Evolutionary conservation across 345 rosid species (phyloP), one percentile per base, ranked within the genome.

Genomic region (Arabidopsis thaliana): DNA sequence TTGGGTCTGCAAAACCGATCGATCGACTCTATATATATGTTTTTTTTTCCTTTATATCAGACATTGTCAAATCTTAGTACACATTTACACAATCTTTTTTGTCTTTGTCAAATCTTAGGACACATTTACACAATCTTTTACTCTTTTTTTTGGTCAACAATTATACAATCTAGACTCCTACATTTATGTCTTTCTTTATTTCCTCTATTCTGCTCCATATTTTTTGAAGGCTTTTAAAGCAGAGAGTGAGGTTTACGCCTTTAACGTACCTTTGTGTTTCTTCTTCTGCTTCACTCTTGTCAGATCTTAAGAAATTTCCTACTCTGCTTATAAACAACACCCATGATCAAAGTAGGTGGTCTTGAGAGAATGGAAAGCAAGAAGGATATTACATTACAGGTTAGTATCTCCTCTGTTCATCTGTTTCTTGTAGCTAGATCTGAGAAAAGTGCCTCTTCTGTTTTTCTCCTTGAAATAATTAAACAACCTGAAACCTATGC

Each of bases 201-300:
- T 66, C 14, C 20, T 73, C 38, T 24, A 50, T 42, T 52, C 64
- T 73, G 56, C 70, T 13, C 76, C 76, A 50, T 72, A 49, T 36
- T 5, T 58, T 48, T 0, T 28, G 9, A 37, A 72, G 69, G 44
- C 65, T 65, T 67, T 14, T 38, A 67, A 67, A 66, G 45, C 34
- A 37, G 36, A 67, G 28, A 37, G 38, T 37, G 20, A 66, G 32
- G 59, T 32, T 67, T 67, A 11, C 22, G 44, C 8, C 59, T 67
- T 37, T 51, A 67, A 67, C 59, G 25, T 51, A 52, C 72, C 49
- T 51, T 52, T 67, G 48, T 40, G 60, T 67, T 24, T 52, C 50
- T 67, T 38, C 22, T 14, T 52, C 72, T 65, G 24, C 55, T 64
- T 64, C 41, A 56, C 16, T 56, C 41, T 55, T 14, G 30, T 57